Base-by-base conservation (phyloP, 768 basidiomycete genomes). In the Pleurotus sapidus region DNA sequence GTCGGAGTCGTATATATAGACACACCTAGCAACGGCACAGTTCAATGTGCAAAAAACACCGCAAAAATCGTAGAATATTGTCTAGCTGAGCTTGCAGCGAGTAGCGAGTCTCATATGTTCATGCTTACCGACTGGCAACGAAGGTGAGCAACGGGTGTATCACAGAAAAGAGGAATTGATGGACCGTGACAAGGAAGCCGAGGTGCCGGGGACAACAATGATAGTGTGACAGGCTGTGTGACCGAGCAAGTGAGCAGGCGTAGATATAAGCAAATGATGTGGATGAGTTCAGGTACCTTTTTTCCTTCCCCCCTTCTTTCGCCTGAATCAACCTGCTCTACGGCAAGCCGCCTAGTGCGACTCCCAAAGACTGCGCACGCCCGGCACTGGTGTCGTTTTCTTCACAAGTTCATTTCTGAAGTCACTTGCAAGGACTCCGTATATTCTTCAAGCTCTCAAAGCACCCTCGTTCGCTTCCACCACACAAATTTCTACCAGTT, bases 371-470 rank as follows among this genome's bases (percentile, higher is more conserved):
- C 71, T 73, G 69, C 72, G 67, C 71, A 74, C 68, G 67, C 74
- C 70, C 78, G 80, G 78, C 79, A 77, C 80, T 77, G 79, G 80
- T 79, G 80, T 81, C 78, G 71, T 74, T 77, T 76, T 71, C 68
- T 68, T 72, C 65, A 66, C 65, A 68, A n/a, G 70, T 66, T 64
- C 66, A 61, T 61, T 57, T 46, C 56, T 57, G 58, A 46, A 46
- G 57, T 60, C 61, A 60, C 61, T 64, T 63, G 62, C 63, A 66
- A 67, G 64, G 62, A 46, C 62, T 58, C 60, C 61, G 60, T 17
- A 37, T 23, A 56, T 57, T 57, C 62, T 54, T 46, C 18, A 43
- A 67, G 68, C 68, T 66, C 67, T 65, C 70, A 66, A 65, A 65
- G 65, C 69, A 65, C 42, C 46, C 53, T 57, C 59, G 53, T 64